A percentile compares a stretch with the other conserved stretches of the same genome.
These are phyloP conservation scores for Penicillium sp. DNA, from an alignment of 2,329 filamentous ascomycete genomes.

Conservation along the genomic window DNA sequence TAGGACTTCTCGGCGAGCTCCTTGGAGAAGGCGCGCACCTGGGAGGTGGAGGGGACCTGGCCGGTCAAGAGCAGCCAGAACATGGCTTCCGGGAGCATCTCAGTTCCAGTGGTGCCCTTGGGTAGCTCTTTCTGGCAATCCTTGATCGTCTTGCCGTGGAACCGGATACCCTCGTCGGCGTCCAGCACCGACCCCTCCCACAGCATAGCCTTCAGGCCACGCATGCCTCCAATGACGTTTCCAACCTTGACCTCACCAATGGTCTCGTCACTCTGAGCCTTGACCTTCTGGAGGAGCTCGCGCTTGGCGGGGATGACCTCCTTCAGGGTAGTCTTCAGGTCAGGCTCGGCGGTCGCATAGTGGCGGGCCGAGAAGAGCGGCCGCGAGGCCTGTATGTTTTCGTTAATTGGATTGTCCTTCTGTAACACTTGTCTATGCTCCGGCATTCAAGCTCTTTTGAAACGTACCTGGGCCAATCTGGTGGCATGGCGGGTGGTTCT, in stretches of 20 bases:
- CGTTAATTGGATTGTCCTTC: not conserved
- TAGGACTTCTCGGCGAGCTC: slow-evolving; percentile 83
- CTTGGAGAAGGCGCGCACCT: slow-evolving; percentile 78
- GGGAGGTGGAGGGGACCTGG: slow-evolving; percentile 76
- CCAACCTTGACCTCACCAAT: slow-evolving; percentile 92
- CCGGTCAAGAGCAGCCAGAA: slow-evolving; percentile 98
- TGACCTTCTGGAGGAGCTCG: slow-evolving; percentile 90
- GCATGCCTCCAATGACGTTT: slow-evolving; percentile 94
- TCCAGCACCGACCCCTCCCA: slow-evolving; percentile 98
- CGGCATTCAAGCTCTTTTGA: not conserved
- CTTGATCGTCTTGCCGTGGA: slow-evolving; percentile 97
- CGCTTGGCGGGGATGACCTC: slow-evolving; percentile 86
- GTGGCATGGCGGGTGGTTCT: slow-evolving; percentile 40
- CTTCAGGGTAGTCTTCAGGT: slow-evolving; percentile 83
- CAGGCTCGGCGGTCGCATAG: slow-evolving; percentile 70
- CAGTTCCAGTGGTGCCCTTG: slow-evolving; percentile 83
- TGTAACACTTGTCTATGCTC: not conserved
- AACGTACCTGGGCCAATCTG: slow-evolving; percentile 37
- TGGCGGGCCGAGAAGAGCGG: slow-evolving; percentile 27
- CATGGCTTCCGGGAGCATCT: slow-evolving; percentile 99
- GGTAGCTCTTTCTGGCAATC: slow-evolving; percentile 93
- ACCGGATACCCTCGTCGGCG: slow-evolving; percentile 94
- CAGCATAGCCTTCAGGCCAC: slow-evolving; percentile 94
- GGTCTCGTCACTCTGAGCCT: slow-evolving; percentile 75
- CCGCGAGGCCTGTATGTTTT: slow-evolving; percentile 20